Conservation (phyloP, 2,329 filamentous ascomycete species). For the Calonectria pseudoreteaudii region DNA sequence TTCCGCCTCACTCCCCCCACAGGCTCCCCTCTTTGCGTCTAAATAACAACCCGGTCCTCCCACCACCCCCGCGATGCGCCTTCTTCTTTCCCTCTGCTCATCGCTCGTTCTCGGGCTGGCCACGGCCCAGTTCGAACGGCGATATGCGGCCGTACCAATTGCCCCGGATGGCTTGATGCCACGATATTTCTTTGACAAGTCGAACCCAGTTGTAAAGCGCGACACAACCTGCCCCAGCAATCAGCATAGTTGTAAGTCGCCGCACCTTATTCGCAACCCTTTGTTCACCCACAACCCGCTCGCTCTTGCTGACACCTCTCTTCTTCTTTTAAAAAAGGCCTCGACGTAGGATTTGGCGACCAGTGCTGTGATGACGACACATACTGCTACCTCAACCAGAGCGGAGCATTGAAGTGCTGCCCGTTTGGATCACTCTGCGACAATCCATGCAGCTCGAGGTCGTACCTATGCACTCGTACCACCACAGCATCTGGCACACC, state of each 20-base stretch:
- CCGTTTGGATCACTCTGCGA: conserved; percentile 57
- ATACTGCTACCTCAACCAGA: conserved; percentile 59
- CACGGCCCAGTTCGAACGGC: conserved; percentile 28
- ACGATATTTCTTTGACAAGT: conserved; percentile 45
- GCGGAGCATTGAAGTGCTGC: conserved; percentile 54
- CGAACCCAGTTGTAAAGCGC: conserved; percentile 44
- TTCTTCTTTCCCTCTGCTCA: conserved; percentile 7
- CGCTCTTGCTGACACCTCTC: not conserved
- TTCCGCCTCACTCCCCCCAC: not conserved
- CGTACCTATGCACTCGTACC: conserved; percentile 50
- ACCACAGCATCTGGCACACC: conserved; percentile 43
- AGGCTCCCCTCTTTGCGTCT: not conserved
- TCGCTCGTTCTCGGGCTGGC: conserved; percentile 27
- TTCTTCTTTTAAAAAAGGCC: conserved; percentile 46
- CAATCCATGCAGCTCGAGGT: conserved; percentile 48
- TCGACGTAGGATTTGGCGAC: conserved; percentile 53
- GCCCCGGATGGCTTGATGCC: conserved; percentile 45
- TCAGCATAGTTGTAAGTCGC: conserved; percentile 48
- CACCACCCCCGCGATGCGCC: conserved; percentile 35
- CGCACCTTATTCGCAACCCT: not conserved
- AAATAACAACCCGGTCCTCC: not conserved
- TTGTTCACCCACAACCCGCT: not conserved
- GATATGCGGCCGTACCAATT: conserved; percentile 37
- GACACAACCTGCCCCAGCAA: conserved; percentile 41
- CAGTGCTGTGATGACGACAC: conserved; percentile 57